Base-by-base conservation (phyloP, 129 eudicot genomes). In the Rutidosis leptorrhynchoides region DNA sequence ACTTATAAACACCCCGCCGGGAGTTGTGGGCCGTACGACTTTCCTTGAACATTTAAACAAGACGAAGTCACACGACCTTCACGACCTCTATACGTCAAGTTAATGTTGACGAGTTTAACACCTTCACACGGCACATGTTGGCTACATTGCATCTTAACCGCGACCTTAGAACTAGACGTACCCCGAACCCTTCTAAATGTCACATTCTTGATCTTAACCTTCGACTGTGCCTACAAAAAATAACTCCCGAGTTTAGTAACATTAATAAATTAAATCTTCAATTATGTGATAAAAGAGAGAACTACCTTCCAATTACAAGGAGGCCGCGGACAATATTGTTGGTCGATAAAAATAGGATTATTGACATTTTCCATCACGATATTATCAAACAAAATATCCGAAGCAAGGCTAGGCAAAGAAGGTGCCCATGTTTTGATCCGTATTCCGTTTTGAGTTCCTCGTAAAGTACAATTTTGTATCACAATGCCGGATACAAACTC, bases 341-440 rank as follows among this genome's bases (percentile, higher is more conserved):
- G 97, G 70, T 86, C 97, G 19, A 90, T 83, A 16, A 90, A 53
- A 16, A 90, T 83, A 11, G 95, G 97, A 49, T 86, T 90, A 11
- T 35, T 26, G 24, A 86, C 97, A 25, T 83, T 54, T 11, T 53
- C 54, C 95, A 90, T 90, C 26, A 19, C 0, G 32, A 87, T 74
- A 27, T 83, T 60, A 29, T 78, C 68, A 17, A 81, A 90, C 6
- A 17, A 45, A 3, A 90, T 32, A 64, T 75, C 75, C 2, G 85
- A 64, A 64, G 85, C 97, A 6, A 32, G 20, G 22, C 69, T 79
- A 3, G 69, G 29, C 0, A 26, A 16, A 16, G 90, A 80, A 6
- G 83, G 83, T 3, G 90, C 85, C 87, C 84, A 79, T 32, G 97
- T 90, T 66, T 90, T 90, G 59, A 90, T 87, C 68, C 97, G 67